Base-by-base conservation (phyloP, 257 asterid genomes). In the Euphrasia confusa region DNA sequence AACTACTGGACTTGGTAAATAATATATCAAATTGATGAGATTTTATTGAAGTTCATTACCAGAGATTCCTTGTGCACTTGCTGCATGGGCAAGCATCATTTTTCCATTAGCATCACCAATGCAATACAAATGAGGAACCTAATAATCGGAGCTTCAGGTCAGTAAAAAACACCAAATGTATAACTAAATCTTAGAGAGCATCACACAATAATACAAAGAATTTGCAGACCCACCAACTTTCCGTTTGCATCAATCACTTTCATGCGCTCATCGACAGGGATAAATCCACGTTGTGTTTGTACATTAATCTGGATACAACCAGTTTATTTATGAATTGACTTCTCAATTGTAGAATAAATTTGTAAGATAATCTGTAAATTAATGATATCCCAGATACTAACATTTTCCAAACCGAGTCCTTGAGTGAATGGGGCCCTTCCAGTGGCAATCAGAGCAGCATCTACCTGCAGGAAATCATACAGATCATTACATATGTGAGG, bases 51-150 rank as follows among this genome's bases (percentile, higher is more conserved):
- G 2, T 10, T 74, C 13, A 83, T 74, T 33, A 83, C 94, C 92
- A 56, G 83, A 78, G 56, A 80, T 92, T 80, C 96, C 96, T 80
- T 92, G 97, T 27, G 99, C 99, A 71, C 96, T 92, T 79, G 99
- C 96, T 54, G 97, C 99, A 74, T 92, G 99, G 62, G 99, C 99
- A 70, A 89, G 96, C 97, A 92, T 92, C 99, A 92, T 66, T 79
- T 82, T 92, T 42, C 99, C 99, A 81, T 89, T 89, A 71, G 99
- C 99, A 83, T 92, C 99, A 72, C 97, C 96, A 65, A 92, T 89
- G 82, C 99, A 92, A 74, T 84, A 93, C 75, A 93, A 72, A 69
- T 89, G 89, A 53, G 97, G 96, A 71, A 92, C 97, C 99, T 92
- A 77, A 50, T 37, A 50, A 66, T 27, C 28, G 10, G 6, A 48